Conservation (phyloP, 2,329 filamentous ascomycete species). For the Aspergillus candidus region DNA sequence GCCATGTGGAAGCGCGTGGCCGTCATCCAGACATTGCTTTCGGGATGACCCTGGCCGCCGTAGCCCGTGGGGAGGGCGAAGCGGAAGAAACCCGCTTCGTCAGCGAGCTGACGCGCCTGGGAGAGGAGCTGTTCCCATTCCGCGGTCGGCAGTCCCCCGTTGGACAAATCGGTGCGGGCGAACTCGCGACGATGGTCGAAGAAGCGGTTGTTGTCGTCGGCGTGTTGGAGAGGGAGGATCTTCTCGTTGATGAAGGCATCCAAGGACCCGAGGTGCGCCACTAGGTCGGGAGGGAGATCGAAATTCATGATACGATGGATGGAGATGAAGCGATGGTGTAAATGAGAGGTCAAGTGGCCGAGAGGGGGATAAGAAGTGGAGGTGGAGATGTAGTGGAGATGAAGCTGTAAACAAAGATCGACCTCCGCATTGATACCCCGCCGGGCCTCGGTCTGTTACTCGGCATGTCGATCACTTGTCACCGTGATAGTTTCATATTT, state of each 20-base stretch:
- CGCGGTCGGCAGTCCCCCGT: constrained; percentile 49
- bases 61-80: constrained; percentile 53
- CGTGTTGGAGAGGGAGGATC: constrained; percentile 40
- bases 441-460: neutral
- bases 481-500: no score
- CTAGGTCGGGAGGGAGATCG: constrained; percentile 48
- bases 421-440: neutral
- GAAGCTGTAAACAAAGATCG: neutral
- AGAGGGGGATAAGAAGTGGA: no score
- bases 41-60: constrained; percentile 41
- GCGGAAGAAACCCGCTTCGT: constrained; percentile 56
- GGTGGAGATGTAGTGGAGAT: no score
- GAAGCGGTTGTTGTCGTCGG: constrained; percentile 57
- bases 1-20: constrained; percentile 56
- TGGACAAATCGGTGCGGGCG: constrained; percentile 56
- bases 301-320: constrained; percentile 45
- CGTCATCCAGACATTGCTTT: constrained; percentile 58
- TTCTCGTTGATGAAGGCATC: constrained; percentile 52
- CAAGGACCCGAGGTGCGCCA: constrained; percentile 44
- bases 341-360: no score
- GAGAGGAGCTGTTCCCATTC: constrained; percentile 52
- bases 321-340: neutral
- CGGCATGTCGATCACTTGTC: no score
- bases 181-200: constrained; percentile 61
- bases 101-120: constrained; percentile 47